Conservation (phyloP, 2,329 filamentous ascomycete species). For the Aureobasidium zeae region DNA sequence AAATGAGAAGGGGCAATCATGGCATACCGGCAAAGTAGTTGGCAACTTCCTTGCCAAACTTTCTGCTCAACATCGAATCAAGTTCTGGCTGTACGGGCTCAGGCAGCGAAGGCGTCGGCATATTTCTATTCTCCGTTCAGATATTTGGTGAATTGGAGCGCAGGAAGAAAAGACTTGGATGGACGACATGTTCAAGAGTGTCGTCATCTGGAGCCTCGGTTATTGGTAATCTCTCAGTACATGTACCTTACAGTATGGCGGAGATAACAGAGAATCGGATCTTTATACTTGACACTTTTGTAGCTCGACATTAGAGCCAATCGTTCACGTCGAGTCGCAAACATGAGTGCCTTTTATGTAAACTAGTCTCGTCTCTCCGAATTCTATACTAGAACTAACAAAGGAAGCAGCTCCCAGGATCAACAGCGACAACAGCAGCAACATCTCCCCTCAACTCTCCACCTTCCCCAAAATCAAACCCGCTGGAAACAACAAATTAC, state of each 20-base stretch:
- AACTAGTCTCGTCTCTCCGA: not conserved
- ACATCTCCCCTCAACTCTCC: conserved; percentile 18
- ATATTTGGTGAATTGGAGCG: not conserved
- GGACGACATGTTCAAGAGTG: too few relatives aligned
- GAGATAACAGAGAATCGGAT: conserved; percentile 3
- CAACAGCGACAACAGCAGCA: conserved; percentile 16
- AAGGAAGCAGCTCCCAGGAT: conserved; percentile 16
- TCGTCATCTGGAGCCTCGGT: conserved; percentile 12
- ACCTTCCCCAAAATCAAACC: conserved; percentile 18
- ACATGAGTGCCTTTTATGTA: conserved; percentile 17
- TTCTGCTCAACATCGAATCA: conserved; percentile 63
- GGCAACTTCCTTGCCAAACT: conserved; percentile 68
- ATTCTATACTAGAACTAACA: not conserved
- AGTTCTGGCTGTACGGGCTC: conserved; percentile 49
- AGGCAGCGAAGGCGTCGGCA: conserved; percentile 42
- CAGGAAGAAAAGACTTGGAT: too few relatives aligned
- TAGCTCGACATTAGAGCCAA: not conserved
- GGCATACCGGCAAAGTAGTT: conserved; percentile 67
- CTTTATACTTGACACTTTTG: not conserved
- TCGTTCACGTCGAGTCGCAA: not conserved
- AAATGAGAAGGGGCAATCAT: not conserved
- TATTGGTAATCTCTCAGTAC: conserved; percentile 14
- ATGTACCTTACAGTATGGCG: too few relatives aligned
- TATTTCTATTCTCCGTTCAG: conserved; percentile 1
- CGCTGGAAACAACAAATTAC: conserved; percentile 32